A percentile compares a stretch with the other conserved stretches of the same genome.
Evolutionary conservation across 2,329 filamentous ascomycete genomes (phyloP).

Genomic region (Neoascochyta sp.): DNA sequence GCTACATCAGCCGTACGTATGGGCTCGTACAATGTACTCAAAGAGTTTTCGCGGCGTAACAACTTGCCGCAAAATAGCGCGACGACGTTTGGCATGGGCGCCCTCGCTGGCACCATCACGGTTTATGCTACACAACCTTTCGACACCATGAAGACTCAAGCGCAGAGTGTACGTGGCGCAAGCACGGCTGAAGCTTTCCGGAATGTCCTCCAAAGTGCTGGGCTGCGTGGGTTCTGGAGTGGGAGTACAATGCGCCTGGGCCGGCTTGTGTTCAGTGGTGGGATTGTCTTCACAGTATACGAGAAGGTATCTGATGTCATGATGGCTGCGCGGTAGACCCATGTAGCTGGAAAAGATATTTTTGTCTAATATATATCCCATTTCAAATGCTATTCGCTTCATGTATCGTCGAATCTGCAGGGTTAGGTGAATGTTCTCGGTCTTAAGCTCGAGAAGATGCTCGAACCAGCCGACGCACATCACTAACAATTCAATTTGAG

Average conservation of each 20-base stretch:
- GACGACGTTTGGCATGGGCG: conserved; percentile 26
- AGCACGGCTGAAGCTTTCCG: conserved; percentile 22
- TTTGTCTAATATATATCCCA: too few relatives aligned
- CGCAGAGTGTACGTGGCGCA: conserved; percentile 32
- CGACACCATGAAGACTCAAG: conserved; percentile 43
- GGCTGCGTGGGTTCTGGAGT: conserved; percentile 28
- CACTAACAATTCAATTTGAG: too few relatives aligned
- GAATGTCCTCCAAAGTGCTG: conserved; percentile 18
- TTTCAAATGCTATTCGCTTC: too few relatives aligned
- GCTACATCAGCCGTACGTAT: conserved; percentile 48
- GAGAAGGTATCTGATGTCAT: conserved; percentile 23
- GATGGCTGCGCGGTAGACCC: conserved; percentile 4
- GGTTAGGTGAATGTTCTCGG: too few relatives aligned
- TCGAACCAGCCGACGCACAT: too few relatives aligned
- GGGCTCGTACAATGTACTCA: conserved; percentile 50
- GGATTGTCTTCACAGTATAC: conserved; percentile 33
- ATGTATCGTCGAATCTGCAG: too few relatives aligned
- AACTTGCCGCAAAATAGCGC: conserved; percentile 20
- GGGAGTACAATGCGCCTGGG: conserved; percentile 30
- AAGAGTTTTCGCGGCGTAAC: conserved; percentile 28
- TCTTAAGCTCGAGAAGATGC: too few relatives aligned
- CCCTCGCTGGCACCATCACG: conserved; percentile 31
- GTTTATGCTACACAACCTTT: conserved; percentile 45
- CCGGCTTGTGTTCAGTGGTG: conserved; percentile 28
- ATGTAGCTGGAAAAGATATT: too few relatives aligned